Base-by-base conservation (phyloP, 2,329 filamentous ascomycete species). In the Epichloe elymi region DNA sequence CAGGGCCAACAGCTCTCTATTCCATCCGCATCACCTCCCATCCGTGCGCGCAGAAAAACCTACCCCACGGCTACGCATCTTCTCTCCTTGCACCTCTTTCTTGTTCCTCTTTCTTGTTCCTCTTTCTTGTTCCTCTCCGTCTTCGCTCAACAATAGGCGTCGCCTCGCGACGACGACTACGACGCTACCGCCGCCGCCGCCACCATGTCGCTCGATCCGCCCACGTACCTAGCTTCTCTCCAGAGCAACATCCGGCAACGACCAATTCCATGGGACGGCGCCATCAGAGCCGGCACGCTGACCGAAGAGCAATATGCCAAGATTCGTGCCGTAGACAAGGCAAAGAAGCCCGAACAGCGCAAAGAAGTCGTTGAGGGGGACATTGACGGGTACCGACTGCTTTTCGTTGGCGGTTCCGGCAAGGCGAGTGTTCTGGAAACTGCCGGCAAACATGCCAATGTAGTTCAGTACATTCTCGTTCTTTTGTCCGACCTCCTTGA, bases 161-260 rank as follows among this genome's bases (percentile, higher is more conserved):
- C 54, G 59, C 58, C 38, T 35, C 47, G 38, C 38, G 39, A 36
- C 40, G 36, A 53, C 51, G 45, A 51, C 49, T 20, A 51, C 41
- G 36, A 51, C 42, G n/a, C 23, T 36, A 20, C 43, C 46, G 53
- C 43, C 44, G 53, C 43, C 44, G 53, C 58, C 55, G 55, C 55
- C 62, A 63, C 50, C 60, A 96, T 96, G 90, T 91, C 89, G 66
- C 80, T 95, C 68, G 89, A 96, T 66, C 86, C 88, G 60, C 90
- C 90, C 53, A 86, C 87, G 53, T 96, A 96, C 70, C 82, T 82
- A 52, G 72, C 73, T 65, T 91, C 88, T 59, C 79, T 96, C 60
- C 90, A 95, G 74, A 94, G 88, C 80, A 97, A 97, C 76, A 95
- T 97, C 67, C 88, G 93, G 65, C 86, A 88, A 65, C 82, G 93